A percentile compares a stretch with the other conserved stretches of the same genome.
Evolutionary conservation across 2,329 filamentous ascomycete species (phyloP).

Genomic region (Xylariaceae sp.): DNA sequence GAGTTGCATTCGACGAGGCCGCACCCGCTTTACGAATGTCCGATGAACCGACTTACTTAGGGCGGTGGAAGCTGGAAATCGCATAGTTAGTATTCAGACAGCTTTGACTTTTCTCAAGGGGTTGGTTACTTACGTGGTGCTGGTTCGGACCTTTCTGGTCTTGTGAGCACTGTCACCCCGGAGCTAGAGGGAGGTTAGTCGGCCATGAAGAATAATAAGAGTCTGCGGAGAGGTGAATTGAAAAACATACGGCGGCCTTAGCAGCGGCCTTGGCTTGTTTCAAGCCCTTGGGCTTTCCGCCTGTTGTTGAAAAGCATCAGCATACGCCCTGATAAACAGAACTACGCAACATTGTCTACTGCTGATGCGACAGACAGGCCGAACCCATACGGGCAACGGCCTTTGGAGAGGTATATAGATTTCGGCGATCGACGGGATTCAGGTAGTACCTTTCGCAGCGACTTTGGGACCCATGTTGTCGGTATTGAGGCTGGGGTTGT

Average conservation of each 20-base stretch:
- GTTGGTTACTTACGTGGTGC: constrained; percentile 52
- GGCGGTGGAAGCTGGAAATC: constrained; percentile 68
- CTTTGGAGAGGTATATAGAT: constrained; percentile 13
- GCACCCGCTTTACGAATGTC: background rate
- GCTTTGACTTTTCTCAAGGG: background rate
- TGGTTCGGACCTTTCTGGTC: constrained; percentile 85
- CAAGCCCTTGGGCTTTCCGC: constrained; percentile 54
- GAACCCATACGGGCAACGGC: constrained; percentile 8
- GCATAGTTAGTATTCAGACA: constrained; percentile 2
- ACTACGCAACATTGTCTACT: constrained; percentile 72
- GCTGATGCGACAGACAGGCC: constrained; percentile 48
- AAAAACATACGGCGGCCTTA: constrained; percentile 70
- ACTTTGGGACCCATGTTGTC: constrained; percentile 37
- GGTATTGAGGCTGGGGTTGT: constrained; percentile 16
- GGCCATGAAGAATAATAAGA: background rate
- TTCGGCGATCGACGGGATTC: constrained; percentile 10
- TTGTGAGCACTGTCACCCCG: constrained; percentile 60
- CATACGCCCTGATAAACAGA: constrained; percentile 61
- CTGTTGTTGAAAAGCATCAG: constrained; percentile 57
- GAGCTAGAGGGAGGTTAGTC: constrained; percentile 10
- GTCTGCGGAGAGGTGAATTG: constrained; percentile 64
- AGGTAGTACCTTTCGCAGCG: constrained; percentile 44
- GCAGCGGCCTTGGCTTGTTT: constrained; percentile 92
- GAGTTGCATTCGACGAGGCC: background rate
- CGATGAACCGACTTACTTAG: constrained; percentile 62